A percentile compares a stretch with the other conserved stretches of the same genome.
Conservation (phyloP, 2,329 filamentous ascomycete species). For the Penicillium expansum region DNA sequence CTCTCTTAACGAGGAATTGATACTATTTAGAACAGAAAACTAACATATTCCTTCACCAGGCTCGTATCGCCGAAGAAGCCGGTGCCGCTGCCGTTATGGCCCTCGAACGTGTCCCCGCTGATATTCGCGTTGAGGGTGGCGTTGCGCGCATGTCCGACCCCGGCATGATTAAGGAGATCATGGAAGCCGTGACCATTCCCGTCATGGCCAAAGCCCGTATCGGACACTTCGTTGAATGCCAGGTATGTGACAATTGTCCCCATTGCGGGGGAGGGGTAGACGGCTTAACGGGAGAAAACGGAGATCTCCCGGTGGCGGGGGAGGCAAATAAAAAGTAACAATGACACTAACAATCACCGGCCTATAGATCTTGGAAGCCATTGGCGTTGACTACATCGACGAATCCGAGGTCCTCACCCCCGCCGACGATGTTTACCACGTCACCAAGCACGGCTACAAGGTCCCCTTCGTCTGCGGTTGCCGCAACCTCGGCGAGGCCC, state of each 20-base stretch:
- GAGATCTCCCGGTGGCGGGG: not conserved
- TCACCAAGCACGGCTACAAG: conserved; percentile 79
- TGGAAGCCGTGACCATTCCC: conserved; percentile 90
- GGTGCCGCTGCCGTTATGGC: conserved; percentile 98
- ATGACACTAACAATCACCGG: conserved; percentile 2
- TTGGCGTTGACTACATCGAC: conserved; percentile 97
- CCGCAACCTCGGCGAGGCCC: conserved; percentile 87
- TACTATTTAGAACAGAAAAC: not conserved
- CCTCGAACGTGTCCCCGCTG: conserved; percentile 92
- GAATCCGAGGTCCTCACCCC: conserved; percentile 97
- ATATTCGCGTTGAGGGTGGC: conserved; percentile 88
- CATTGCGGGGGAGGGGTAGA: conserved; percentile 3
- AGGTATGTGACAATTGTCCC: conserved; percentile 47
- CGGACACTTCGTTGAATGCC: conserved; percentile 96
- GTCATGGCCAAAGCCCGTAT: conserved; percentile 99
- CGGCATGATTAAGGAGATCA: conserved; percentile 90
- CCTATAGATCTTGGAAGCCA: conserved; percentile 79
- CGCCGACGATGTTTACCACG: conserved; percentile 85
- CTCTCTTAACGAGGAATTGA: not conserved
- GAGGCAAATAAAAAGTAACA: not conserved
- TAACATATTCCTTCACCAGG: conserved; percentile 48
- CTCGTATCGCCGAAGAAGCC: conserved; percentile 94
- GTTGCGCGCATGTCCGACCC: conserved; percentile 98
- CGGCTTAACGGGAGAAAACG: not conserved
- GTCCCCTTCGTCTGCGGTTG: conserved; percentile 96